These are phyloP conservation scores for Chamaecrista fasciculata DNA, from an alignment of 306 rosid species.

Conservation along the genomic window DNA sequence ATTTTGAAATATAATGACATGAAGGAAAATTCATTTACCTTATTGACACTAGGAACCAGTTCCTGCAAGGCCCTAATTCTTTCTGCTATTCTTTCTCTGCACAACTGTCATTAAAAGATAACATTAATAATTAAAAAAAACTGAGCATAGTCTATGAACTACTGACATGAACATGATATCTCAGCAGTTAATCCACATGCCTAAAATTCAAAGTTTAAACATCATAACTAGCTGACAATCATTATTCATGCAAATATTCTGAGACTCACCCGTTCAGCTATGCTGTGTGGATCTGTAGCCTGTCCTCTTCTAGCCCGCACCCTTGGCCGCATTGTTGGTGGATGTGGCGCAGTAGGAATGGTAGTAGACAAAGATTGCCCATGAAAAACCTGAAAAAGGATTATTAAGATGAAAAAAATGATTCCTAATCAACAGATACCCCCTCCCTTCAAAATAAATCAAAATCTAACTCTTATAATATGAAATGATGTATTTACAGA, in stretches of 20 bases:
- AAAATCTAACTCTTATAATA: background rate
- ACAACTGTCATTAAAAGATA: constrained; percentile 55
- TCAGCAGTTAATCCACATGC: background rate
- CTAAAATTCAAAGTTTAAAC: background rate
- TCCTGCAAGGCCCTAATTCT: constrained; percentile 98
- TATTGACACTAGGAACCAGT: constrained; percentile 91
- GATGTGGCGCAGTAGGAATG: constrained; percentile 67
- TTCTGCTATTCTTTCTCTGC: constrained; percentile 97
- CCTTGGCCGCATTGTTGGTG: constrained; percentile 94
- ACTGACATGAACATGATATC: background rate
- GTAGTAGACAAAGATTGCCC: constrained; percentile 72
- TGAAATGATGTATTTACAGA: background rate
- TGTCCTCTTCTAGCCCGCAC: constrained; percentile 98
- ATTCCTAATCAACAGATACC: constrained; percentile 9
- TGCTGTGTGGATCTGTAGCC: constrained; percentile 99
- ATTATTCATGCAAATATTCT: constrained; percentile 10
- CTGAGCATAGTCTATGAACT: background rate
- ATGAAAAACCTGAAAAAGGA: constrained; percentile 63
- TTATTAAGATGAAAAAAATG: background rate
- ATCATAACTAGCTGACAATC: constrained; percentile 20
- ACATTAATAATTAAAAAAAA: constrained; percentile 11
- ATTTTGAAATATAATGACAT: constrained; percentile 9
- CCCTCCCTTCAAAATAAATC: too few relatives aligned
- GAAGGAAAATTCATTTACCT: constrained; percentile 48
- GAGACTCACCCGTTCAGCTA: constrained; percentile 87